phyloP scores from a whole-genome alignment of 1,284 basidiomycete genomes.

The Xerocomus nothofagi region DNA sequence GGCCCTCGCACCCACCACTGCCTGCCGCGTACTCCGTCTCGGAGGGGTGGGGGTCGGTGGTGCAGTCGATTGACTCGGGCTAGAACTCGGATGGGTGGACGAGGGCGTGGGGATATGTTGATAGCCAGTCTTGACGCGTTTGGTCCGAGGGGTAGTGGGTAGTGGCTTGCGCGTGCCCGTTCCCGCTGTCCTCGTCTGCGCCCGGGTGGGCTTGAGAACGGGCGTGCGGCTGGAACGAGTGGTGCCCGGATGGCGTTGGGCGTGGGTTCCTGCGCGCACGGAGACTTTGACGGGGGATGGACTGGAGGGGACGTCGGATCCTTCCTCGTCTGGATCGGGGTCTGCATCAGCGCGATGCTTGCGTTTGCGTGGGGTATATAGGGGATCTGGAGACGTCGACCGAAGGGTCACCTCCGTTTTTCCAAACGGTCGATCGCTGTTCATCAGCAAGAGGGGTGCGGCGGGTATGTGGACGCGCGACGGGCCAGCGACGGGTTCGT shows the following conservation, averaged over 20 bases:
- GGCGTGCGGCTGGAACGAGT: background rate
- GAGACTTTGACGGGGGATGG: conserved; percentile 34
- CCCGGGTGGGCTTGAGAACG: conserved; percentile 12
- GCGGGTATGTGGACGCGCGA: conserved; percentile 16
- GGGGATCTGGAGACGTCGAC: conserved; percentile 18
- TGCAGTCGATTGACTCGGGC: conserved; percentile 12
- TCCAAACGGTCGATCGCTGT: conserved; percentile 13
- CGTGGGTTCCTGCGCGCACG: background rate
- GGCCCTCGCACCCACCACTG: conserved; percentile 20
- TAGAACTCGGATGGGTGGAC: conserved; percentile 16
- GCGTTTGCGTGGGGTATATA: conserved; percentile 35
- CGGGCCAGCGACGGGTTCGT: conserved; percentile 32
- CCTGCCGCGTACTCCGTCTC: conserved; percentile 31
- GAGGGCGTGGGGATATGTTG: conserved; percentile 30
- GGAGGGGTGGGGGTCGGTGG: conserved; percentile 24
- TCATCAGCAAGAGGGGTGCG: conserved; percentile 27
- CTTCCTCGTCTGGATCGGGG: conserved; percentile 11
- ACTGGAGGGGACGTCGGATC: conserved; percentile 20
- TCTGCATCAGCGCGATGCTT: conserved; percentile 9
- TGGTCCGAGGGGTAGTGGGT: conserved; percentile 10
- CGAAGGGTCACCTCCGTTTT: conserved; percentile 3
- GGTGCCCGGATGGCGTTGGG: conserved; percentile 6
- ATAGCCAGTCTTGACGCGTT: conserved; percentile 15
- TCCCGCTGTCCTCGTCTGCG: conserved; percentile 14
- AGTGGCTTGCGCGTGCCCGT: background rate